Evolutionary conservation across 495 filamentous ascomycete genomes (phyloP).

Genomic region (Trichocladium uniseriatum): DNA sequence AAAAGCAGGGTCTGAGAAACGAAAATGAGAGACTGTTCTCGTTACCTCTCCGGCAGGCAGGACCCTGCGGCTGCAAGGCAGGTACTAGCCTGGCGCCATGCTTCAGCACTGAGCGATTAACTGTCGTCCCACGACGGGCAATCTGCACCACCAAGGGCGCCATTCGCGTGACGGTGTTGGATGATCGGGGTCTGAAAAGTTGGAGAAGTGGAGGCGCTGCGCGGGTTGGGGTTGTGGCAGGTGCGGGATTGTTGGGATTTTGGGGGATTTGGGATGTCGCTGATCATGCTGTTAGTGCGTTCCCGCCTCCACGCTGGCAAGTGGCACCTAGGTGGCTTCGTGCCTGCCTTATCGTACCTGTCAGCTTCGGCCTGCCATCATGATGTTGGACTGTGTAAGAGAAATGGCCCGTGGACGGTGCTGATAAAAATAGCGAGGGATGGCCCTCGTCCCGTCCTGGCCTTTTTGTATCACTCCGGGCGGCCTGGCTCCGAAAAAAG

Average conservation of each 20-base stretch:
- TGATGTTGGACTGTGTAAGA: not conserved
- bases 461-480: not conserved
- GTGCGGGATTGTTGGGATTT: not conserved
- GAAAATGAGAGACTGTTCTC: not conserved
- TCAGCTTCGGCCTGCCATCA: not conserved
- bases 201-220: not conserved
- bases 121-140: constrained; percentile 11
- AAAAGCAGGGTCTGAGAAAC: not conserved
- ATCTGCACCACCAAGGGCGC: constrained; percentile 11
- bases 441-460: not conserved
- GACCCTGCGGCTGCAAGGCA: not conserved
- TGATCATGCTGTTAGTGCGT: not conserved
- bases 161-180: not conserved
- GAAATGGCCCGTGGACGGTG: not conserved
- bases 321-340: too few species aligned
- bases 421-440: not conserved
- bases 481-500: not conserved
- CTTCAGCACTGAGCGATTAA: constrained; percentile 8
- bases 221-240: not conserved
- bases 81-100: constrained; percentile 6
- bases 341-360: not conserved
- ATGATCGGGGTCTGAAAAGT: not conserved
- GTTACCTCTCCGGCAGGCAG: constrained; percentile 5
- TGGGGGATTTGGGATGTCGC: not conserved
- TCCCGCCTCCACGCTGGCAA: too few species aligned